Percentiles rank a stretch among this genome's conserved stretches.
Evolutionary conservation across 2,329 filamentous ascomycete species (phyloP).

Genomic region (Penicillium sp.): DNA sequence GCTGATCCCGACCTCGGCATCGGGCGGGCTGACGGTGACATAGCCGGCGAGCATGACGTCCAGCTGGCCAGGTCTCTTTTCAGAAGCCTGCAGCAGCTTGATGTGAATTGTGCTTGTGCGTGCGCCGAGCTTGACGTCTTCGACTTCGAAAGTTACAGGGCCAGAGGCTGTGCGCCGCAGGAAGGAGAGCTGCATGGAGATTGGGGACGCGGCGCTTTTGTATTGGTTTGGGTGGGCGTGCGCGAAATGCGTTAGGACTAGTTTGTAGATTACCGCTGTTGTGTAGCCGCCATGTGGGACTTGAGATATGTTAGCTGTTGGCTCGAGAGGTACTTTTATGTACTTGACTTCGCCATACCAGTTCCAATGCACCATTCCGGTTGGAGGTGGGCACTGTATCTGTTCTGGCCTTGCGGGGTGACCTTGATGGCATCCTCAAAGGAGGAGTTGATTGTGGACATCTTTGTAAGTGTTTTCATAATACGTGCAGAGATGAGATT

Average conservation of each 20-base stretch:
- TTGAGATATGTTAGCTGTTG: conserved; percentile 32
- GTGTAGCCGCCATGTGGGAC: conserved; percentile 72
- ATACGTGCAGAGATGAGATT: neutral
- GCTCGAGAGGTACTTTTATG: conserved; percentile 15
- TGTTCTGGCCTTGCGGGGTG: conserved; percentile 49
- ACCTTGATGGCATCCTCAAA: conserved; percentile 42
- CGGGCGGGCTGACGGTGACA: conserved; percentile 61
- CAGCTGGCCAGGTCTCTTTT: conserved; percentile 32
- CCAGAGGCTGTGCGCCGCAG: conserved; percentile 62
- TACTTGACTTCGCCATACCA: conserved; percentile 40
- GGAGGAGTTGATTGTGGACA: conserved; percentile 26
- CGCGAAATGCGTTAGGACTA: conserved; percentile 60
- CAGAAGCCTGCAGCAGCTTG: conserved; percentile 48
- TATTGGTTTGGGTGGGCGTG: conserved; percentile 56
- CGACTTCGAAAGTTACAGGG: conserved; percentile 56
- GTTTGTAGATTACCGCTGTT: conserved; percentile 60
- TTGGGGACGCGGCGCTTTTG: conserved; percentile 53
- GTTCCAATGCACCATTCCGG: conserved; percentile 65
- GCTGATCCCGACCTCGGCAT: conserved; percentile 57
- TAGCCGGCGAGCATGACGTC: conserved; percentile 64
- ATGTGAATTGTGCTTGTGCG: conserved; percentile 65
- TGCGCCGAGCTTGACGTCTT: conserved; percentile 63
- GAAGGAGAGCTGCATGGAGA: conserved; percentile 65
- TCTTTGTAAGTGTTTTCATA: neutral
- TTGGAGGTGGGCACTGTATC: conserved; percentile 57